phyloP scores from a whole-genome alignment of 73 alveolate species.

The Paramecium octaurelia region DNA sequence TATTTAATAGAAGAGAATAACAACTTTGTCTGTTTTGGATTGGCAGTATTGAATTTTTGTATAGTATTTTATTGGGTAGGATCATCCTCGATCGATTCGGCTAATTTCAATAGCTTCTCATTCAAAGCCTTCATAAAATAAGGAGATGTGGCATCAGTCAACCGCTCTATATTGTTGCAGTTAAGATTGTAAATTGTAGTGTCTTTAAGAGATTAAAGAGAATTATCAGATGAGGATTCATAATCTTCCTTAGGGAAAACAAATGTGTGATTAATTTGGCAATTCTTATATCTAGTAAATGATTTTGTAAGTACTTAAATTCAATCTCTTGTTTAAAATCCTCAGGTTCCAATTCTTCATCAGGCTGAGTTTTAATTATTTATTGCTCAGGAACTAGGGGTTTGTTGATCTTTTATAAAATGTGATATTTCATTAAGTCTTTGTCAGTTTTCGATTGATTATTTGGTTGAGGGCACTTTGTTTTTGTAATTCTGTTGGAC shows the following conservation, averaged over 20 bases:
- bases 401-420: conserved; percentile 5
- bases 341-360: background rate
- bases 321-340: conserved; percentile 25
- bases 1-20: background rate
- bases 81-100: background rate
- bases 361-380: background rate
- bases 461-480: conserved; percentile 3
- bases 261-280: background rate
- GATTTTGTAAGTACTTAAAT: background rate
- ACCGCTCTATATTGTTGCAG: background rate
- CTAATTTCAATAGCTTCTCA: background rate
- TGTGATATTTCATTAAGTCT: conserved; percentile 34
- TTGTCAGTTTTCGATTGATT: background rate
- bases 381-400: background rate
- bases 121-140: conserved; percentile 32
- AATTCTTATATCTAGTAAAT: background rate
- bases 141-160: conserved; percentile 42
- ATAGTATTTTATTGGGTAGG: background rate
- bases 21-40: background rate
- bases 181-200: background rate
- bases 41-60: background rate
- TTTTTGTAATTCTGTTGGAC: conserved; percentile 39
- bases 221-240: conserved; percentile 25
- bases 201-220: conserved; percentile 20
- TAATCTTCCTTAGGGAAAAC: conserved; percentile 21